Conservation (phyloP, 257 asterid species). For the Parsonsia alboflavescens region DNA sequence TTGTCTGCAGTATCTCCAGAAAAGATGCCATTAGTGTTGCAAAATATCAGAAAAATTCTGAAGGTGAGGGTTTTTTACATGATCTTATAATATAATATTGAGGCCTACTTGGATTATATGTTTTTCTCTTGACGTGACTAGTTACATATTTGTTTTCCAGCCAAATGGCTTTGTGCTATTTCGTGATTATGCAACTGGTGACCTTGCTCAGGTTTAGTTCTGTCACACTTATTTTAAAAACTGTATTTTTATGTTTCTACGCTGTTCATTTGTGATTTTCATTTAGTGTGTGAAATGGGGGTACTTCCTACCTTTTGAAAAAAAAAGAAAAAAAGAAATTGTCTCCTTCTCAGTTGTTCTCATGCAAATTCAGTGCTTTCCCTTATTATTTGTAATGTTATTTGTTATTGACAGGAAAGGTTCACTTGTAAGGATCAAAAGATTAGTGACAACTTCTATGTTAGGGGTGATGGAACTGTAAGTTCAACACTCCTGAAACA, state of each 20-base stretch:
- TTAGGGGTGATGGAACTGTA: conserved; percentile 98
- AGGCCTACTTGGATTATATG: conserved; percentile 2
- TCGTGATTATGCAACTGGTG: conserved; percentile 98
- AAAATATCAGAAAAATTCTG: conserved; percentile 75
- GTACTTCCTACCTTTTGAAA: too few species aligned
- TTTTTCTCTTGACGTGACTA: conserved; percentile 20
- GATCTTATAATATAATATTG: conserved; percentile 7
- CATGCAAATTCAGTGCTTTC: conserved; percentile 5
- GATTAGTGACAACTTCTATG: conserved; percentile 93
- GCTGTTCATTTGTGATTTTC: not conserved
- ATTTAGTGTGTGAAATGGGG: not conserved
- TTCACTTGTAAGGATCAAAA: conserved; percentile 83
- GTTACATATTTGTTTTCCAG: conserved; percentile 34
- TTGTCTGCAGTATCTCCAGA: conserved; percentile 97
- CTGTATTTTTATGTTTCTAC: not conserved
- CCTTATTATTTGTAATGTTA: conserved; percentile 6
- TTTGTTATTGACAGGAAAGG: conserved; percentile 55
- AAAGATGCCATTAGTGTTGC: conserved; percentile 71
- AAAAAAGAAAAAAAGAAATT: too few species aligned
- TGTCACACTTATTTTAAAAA: not conserved
- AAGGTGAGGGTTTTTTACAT: conserved; percentile 46
- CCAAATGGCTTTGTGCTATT: conserved; percentile 76
- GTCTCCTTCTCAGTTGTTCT: not conserved
- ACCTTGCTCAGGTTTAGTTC: conserved; percentile 85
- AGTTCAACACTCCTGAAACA: conserved; percentile 28